Evolutionary conservation across 257 asterid genomes (phyloP), one percentile per base, ranked within the genome.

Genomic region (Osmanthus fragrans): DNA sequence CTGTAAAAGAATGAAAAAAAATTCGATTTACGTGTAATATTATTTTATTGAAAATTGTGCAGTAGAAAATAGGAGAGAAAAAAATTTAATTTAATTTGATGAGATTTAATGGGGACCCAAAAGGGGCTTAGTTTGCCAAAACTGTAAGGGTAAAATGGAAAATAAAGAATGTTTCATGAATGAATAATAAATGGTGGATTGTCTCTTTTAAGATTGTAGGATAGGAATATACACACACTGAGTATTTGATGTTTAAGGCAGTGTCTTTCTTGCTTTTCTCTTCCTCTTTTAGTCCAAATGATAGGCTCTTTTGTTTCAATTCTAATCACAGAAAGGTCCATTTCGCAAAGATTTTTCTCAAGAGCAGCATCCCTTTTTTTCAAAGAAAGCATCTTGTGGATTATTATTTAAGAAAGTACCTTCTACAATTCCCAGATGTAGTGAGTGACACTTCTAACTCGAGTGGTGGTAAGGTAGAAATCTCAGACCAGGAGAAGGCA

Each of bases 401-500:
- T 66, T 82, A 64, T 42, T 47, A 39, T 56, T 80, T n/a, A 88
- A 84, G 89, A 87, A 88, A 82, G 73, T 60, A 36, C 66, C 21
- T 70, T 65, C 56, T 25, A 84, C 81, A 47, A 69, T 86, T 82
- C 83, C 94, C 73, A 87, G 85, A 84, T 84, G 91, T 82, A 92
- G 91, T n/a, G n/a, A n/a, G n/a, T 56, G 79, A 76, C 70, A 67
- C 90, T 79, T 79, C 92, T 49, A 72, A 84, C 79, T 70, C 85
- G 18, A 81, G 79, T 76, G 84, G 77, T 39, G 80, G 81, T 76
- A 87, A 81, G 34, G 92, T 84, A 56, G 87, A 84, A 77, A 82
- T 92, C 82, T 80, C 91, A 60, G 71, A 77, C 71, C 77, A 87
- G 77, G 60, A 82, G n/a, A 90, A 91, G 92, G 93, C 83, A 84